Percentiles rank a stretch among this genome's conserved stretches.
Conservation (phyloP, 2,329 filamentous ascomycete genomes). For the Clonostachys rhizophaga region DNA sequence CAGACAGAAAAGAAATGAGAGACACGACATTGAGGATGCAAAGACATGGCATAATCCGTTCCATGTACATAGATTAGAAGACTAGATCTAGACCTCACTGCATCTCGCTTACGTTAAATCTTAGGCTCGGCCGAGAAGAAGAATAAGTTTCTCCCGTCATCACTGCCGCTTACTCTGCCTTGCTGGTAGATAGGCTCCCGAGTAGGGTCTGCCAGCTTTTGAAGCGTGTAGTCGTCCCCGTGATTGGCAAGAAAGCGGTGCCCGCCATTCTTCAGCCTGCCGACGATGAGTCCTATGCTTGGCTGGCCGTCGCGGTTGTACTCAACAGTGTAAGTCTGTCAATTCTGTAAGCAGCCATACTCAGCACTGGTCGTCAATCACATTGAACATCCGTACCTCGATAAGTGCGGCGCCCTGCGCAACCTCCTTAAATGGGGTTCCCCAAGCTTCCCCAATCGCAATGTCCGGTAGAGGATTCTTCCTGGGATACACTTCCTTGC, state of each 20-base stretch:
- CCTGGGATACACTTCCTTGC: conserved; percentile 5
- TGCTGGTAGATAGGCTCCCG: conserved; percentile 12
- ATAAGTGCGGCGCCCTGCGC: conserved; percentile 13
- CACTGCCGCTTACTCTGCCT: conserved; percentile 3
- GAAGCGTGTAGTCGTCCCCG: conserved; percentile 10
- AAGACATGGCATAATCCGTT: too few relatives aligned
- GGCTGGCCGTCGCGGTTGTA: conserved; percentile 13
- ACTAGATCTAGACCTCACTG: too few relatives aligned
- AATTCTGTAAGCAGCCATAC: background rate
- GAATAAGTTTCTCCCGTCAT: conserved; percentile 10
- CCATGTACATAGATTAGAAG: too few relatives aligned
- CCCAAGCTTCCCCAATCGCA: conserved; percentile 1
- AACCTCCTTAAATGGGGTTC: conserved; percentile 7
- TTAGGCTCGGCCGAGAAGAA: conserved; percentile 1
- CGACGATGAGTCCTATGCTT: conserved; percentile 12
- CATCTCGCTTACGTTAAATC: too few relatives aligned
- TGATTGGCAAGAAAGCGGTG: conserved; percentile 19
- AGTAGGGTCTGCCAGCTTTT: conserved; percentile 3
- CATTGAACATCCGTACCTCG: conserved; percentile 10
- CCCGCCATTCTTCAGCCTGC: conserved; percentile 7
- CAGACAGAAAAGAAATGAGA: too few relatives aligned
- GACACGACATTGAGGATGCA: too few relatives aligned
- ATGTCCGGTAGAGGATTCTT: conserved; percentile 7
- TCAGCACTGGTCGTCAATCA: background rate
- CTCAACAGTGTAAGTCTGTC: conserved; percentile 22